phyloP scores from a whole-genome alignment of 2,329 filamentous ascomycete genomes.

The Aureobasidium sp. region DNA sequence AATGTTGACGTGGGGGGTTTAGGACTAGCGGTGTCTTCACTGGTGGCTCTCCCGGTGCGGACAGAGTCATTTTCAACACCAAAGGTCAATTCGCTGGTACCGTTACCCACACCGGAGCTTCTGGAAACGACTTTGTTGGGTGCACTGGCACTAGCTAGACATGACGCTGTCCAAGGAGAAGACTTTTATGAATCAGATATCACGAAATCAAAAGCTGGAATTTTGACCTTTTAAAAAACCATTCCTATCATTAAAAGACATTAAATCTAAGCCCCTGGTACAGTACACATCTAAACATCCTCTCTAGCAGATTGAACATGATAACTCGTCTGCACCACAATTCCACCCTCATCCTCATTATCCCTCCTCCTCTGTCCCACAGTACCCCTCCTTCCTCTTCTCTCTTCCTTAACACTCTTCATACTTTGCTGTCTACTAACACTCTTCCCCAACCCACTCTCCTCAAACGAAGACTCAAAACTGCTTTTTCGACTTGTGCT shows the following conservation, averaged over 20 bases:
- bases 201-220: neutral
- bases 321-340: conserved; percentile 1
- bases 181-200: neutral
- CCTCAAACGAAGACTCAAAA: neutral
- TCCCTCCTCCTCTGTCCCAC: too few species aligned
- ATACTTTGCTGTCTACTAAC: neutral
- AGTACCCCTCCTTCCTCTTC: neutral
- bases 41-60: conserved; percentile 55
- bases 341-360: neutral
- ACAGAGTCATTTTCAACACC: conserved; percentile 56
- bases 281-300: neutral
- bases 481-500: neutral
- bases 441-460: neutral
- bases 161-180: too few species aligned
- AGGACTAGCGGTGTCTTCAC: conserved; percentile 34
- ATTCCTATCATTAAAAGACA: neutral
- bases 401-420: neutral
- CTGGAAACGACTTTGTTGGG: conserved; percentile 57
- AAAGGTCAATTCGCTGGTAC: conserved; percentile 49
- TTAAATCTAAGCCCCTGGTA: neutral
- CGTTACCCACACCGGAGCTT: conserved; percentile 63
- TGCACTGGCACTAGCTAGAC: conserved; percentile 37
- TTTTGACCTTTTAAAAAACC: neutral
- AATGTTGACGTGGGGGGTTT: too few species aligned
- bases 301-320: neutral